These are phyloP conservation scores for Colletotrichum siamense DNA, from an alignment of 2,329 filamentous ascomycete species.

Conservation along the genomic window DNA sequence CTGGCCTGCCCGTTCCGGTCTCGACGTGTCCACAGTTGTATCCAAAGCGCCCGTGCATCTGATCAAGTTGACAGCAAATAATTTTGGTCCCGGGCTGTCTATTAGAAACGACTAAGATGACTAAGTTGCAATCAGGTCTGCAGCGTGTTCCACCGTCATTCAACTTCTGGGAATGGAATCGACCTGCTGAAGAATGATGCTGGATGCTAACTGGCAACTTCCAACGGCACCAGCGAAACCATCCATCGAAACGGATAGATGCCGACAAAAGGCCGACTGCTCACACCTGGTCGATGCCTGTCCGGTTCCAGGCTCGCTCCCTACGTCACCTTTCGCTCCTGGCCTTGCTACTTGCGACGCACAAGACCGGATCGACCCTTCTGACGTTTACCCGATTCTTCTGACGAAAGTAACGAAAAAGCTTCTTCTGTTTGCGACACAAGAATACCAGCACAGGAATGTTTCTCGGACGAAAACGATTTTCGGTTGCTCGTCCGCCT, in stretches of 20 bases:
- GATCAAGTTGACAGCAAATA: neutral
- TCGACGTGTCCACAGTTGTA: neutral
- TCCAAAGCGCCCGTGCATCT: neutral
- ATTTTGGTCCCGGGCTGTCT: neutral
- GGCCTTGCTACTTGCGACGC: neutral
- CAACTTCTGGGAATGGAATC: neutral
- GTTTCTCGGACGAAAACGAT: slow-evolving; percentile 3
- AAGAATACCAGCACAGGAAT: neutral
- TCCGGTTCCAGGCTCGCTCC: neutral
- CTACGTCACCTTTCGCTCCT: slow-evolving; percentile 1
- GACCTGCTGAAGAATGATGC: neutral
- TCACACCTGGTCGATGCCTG: neutral
- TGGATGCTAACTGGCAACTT: neutral
- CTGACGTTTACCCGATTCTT: neutral
- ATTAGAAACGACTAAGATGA: neutral
- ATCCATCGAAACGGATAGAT: neutral
- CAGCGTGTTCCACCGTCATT: neutral
- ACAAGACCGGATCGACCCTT: slow-evolving; percentile 5
- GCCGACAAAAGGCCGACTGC: neutral
- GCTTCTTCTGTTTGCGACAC: slow-evolving; percentile 9
- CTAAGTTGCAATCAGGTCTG: neutral
- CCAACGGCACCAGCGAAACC: neutral
- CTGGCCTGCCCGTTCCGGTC: neutral
- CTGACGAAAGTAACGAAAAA: neutral
- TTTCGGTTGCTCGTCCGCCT: neutral